These are phyloP conservation scores for Xenoacremonium recifei DNA, from an alignment of 2,329 filamentous ascomycete species.

Conservation along the genomic window DNA sequence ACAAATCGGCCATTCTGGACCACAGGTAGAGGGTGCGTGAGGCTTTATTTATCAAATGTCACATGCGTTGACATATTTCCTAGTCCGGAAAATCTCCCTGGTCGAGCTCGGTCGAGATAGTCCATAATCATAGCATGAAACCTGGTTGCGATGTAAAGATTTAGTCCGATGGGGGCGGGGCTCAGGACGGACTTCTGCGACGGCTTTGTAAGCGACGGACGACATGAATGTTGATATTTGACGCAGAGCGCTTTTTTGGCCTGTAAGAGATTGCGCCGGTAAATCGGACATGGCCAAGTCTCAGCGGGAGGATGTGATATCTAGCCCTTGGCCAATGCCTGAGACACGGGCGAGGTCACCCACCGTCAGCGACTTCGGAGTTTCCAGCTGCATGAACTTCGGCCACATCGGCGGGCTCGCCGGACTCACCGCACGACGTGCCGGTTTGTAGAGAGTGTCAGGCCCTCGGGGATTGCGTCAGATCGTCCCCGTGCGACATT, in stretches of 20 bases:
- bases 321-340: background rate
- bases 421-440: constrained; percentile 15
- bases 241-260: background rate
- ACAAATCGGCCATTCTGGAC: too few relatives aligned
- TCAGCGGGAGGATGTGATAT: background rate
- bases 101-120: too few relatives aligned
- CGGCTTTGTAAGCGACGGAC: too few relatives aligned
- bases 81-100: too few relatives aligned
- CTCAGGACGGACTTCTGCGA: too few relatives aligned
- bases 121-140: too few relatives aligned
- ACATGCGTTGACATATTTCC: too few relatives aligned
- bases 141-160: too few relatives aligned
- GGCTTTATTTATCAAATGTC: too few relatives aligned
- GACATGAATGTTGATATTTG: too few relatives aligned
- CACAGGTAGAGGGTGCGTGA: too few relatives aligned
- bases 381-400: constrained; percentile 20
- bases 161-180: too few relatives aligned
- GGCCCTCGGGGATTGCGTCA: background rate
- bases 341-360: background rate
- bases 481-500: constrained; percentile 1
- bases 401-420: constrained; percentile 18
- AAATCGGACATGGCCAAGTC: background rate
- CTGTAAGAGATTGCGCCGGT: background rate
- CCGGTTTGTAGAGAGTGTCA: constrained; percentile 17
- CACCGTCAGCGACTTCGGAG: constrained; percentile 25